A percentile compares a stretch with the other conserved stretches of the same genome.
phyloP scores from a whole-genome alignment of 225 moss, liverwort and hornwort species.

The Pseudisothecium myosuroides region DNA sequence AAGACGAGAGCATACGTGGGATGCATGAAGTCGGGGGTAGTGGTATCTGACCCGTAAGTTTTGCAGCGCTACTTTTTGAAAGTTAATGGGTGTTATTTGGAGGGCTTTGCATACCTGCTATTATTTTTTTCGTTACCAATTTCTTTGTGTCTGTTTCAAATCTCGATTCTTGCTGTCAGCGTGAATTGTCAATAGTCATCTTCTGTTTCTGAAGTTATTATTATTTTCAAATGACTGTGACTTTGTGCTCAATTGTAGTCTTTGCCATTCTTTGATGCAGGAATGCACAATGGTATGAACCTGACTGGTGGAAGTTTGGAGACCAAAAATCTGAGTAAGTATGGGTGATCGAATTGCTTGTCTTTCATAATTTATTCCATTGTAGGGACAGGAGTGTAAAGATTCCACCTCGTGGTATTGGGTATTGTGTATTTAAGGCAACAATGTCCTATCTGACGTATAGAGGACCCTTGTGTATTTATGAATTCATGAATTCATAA shows the following conservation, averaged over 20 bases:
- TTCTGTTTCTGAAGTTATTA: not conserved
- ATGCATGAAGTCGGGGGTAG: constrained; percentile 60
- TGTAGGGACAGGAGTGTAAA: not conserved
- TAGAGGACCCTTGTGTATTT: not conserved
- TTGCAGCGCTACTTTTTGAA: not conserved
- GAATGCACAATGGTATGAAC: constrained; percentile 83
- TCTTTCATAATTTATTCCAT: not conserved
- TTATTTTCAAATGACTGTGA: not conserved
- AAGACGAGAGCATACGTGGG: constrained; percentile 53
- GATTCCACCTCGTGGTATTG: not conserved
- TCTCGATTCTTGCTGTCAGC: not conserved
- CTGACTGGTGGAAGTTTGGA: constrained; percentile 99
- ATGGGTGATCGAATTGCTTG: not conserved
- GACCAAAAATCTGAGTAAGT: constrained; percentile 74
- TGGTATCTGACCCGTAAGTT: constrained; percentile 56
- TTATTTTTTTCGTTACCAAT: not conserved
- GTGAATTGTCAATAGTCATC: not conserved
- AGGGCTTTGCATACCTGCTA: not conserved
- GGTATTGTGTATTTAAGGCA: not conserved
- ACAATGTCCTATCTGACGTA: not conserved
- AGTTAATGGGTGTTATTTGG: not conserved
- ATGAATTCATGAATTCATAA: not conserved
- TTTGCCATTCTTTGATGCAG: constrained; percentile 6
- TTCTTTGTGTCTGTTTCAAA: not conserved
- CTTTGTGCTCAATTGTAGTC: not conserved